These are phyloP conservation scores for Arthroderma uncinatum DNA, from an alignment of 2,329 filamentous ascomycete species.

Conservation along the genomic window DNA sequence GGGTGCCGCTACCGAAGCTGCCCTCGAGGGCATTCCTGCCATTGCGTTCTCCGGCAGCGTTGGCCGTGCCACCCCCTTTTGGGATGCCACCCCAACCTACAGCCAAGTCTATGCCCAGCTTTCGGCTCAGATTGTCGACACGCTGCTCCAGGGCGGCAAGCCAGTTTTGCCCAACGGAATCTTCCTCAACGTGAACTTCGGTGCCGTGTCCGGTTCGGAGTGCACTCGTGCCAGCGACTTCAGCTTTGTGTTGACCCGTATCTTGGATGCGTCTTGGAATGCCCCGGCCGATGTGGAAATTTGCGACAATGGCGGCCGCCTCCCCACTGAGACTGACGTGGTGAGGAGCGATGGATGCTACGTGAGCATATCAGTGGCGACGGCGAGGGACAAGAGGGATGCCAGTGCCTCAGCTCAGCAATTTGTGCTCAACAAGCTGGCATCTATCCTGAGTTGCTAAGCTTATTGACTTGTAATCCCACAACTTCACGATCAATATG, in stretches of 20 bases:
- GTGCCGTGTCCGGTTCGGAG: neutral
- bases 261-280: neutral
- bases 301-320: neutral
- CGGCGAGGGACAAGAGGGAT: neutral
- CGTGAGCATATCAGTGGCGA: neutral
- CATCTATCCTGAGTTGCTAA: neutral
- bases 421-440: neutral
- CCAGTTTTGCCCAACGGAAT: neutral
- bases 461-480: neutral
- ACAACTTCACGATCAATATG: too few relatives aligned
- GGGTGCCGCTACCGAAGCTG: neutral
- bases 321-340: neutral
- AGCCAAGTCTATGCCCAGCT: neutral
- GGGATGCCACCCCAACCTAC: neutral
- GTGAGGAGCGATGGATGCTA: neutral
- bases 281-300: neutral
- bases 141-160: neutral
- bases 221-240: neutral
- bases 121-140: neutral
- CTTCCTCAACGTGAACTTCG: neutral
- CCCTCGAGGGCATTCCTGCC: neutral
- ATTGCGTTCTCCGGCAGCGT: neutral
- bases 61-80: neutral
- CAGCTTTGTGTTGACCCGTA: neutral
- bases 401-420: neutral